Conservation (phyloP, 176 grass and related monocot species). For the Elaeis guineensis region DNA sequence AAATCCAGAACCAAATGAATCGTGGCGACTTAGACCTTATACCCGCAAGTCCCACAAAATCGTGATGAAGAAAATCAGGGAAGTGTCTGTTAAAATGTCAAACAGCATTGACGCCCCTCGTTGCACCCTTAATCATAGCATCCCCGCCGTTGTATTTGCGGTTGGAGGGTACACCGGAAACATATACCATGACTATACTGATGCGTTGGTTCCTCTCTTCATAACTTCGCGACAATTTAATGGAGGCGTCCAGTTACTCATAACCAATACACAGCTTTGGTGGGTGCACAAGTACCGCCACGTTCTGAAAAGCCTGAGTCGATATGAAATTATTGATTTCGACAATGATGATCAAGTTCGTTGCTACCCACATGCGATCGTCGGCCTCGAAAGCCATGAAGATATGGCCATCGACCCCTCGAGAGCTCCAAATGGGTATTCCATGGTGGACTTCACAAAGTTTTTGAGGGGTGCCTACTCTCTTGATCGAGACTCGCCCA, state of each 20-base stretch:
- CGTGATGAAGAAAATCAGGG: too few species aligned
- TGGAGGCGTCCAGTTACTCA: conserved; percentile 48
- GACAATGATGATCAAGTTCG: conserved; percentile 5
- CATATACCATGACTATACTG: conserved; percentile 70
- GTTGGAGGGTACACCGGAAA: conserved; percentile 57
- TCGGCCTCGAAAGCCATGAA: neutral
- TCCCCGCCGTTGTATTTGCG: conserved; percentile 49
- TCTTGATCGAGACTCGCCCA: neutral
- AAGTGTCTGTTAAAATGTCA: too few species aligned
- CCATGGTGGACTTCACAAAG: conserved; percentile 12
- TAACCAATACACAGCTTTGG: neutral
- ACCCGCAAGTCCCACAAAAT: too few species aligned
- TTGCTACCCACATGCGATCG: conserved; percentile 3
- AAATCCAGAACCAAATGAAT: too few species aligned
- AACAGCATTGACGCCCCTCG: too few species aligned
- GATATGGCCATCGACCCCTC: conserved; percentile 9
- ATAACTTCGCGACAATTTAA: conserved; percentile 37
- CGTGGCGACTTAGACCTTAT: too few species aligned
- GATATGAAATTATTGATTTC: conserved; percentile 12
- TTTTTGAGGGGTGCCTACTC: conserved; percentile 3
- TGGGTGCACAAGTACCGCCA: conserved; percentile 4
- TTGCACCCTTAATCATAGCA: too few species aligned
- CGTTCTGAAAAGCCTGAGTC: neutral
- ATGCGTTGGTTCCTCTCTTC: conserved; percentile 69
- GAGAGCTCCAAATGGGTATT: neutral